phyloP scores from a whole-genome alignment of 768 basidiomycete genomes.

The Stropharia rugosoannulata region DNA sequence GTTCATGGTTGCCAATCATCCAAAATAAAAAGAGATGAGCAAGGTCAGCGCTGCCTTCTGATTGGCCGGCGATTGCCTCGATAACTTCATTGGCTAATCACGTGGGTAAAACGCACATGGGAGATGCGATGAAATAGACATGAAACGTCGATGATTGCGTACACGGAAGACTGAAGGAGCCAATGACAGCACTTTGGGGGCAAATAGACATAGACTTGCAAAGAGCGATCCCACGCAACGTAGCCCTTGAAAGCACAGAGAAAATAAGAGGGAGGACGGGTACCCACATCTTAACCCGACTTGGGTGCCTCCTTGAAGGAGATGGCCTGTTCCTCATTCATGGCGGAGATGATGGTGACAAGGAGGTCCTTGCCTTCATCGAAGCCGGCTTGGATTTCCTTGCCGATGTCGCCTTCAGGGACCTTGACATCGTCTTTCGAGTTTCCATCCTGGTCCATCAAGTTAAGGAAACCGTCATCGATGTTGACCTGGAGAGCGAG shows the following conservation, averaged over 20 bases:
- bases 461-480: conserved; percentile 93
- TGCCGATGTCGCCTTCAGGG: conserved; percentile 83
- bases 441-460: conserved; percentile 79
- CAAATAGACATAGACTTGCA: neutral
- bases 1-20: neutral
- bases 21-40: neutral
- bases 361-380: conserved; percentile 87
- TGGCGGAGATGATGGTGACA: conserved; percentile 84
- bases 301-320: conserved; percentile 89
- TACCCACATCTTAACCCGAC: conserved; percentile 30
- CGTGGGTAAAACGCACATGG: neutral
- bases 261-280: neutral
- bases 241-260: neutral
- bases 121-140: neutral
- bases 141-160: neutral
- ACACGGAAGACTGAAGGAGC: neutral
- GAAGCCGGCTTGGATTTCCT: conserved; percentile 65
- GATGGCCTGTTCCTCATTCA: conserved; percentile 93
- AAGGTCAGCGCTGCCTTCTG: neutral
- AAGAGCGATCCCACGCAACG: neutral
- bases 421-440: conserved; percentile 94
- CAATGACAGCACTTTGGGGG: neutral
- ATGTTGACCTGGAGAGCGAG: conserved; percentile 67
- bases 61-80: neutral
- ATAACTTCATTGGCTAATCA: neutral